These are phyloP conservation scores for Colletotrichum lupini DNA, from an alignment of 2,329 filamentous ascomycete genomes.

Conservation along the genomic window DNA sequence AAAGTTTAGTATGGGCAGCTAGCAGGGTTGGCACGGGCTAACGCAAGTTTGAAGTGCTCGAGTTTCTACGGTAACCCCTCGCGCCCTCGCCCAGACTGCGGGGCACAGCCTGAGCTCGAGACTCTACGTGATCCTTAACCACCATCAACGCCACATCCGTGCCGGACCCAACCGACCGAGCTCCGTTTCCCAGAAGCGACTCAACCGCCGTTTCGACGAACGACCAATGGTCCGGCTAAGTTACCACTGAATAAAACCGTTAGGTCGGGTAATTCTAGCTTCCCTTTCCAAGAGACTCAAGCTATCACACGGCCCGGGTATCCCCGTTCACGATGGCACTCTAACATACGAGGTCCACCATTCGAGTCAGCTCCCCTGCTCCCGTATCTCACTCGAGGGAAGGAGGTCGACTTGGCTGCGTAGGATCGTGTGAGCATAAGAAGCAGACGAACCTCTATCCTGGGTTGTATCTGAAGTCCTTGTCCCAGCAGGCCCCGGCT, in stretches of 20 bases:
- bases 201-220: background rate
- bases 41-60: too few relatives aligned
- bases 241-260: background rate
- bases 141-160: background rate
- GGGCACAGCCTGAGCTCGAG: background rate
- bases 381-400: background rate
- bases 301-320: slow-evolving; percentile 1
- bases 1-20: too few relatives aligned
- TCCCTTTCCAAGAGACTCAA: background rate
- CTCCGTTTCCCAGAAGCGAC: background rate
- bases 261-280: background rate
- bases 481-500: background rate
- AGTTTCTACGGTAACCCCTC: too few relatives aligned
- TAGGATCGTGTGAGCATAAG: background rate
- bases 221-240: background rate
- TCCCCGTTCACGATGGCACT: slow-evolving; percentile 11
- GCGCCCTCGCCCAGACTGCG: background rate
- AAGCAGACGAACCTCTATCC: background rate
- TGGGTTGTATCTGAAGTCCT: background rate
- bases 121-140: background rate
- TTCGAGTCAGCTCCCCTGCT: slow-evolving; percentile 24
- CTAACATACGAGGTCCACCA: background rate
- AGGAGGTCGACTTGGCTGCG: background rate
- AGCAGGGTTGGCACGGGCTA: too few relatives aligned
- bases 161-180: background rate